These are phyloP conservation scores for Chrysanthemum makinoi DNA, from an alignment of 129 eudicot genomes.

Conservation along the genomic window DNA sequence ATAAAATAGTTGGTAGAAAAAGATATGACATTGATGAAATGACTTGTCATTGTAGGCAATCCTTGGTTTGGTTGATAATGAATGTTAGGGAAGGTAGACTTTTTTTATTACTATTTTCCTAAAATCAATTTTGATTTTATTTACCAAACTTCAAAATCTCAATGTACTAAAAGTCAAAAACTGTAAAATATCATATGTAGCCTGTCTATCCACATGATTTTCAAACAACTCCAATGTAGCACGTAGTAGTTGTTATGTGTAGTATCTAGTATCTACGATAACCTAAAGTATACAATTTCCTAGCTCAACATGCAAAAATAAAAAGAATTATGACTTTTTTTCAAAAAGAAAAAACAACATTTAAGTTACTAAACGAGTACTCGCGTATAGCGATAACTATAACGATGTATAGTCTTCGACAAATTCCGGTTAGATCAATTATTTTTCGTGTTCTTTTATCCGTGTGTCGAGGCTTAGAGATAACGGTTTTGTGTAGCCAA, in stretches of 20 bases:
- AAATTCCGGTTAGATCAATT: no score
- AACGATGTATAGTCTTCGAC: no score
- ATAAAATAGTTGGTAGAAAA: constrained; percentile 25
- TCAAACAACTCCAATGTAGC: neutral
- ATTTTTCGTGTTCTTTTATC: no score
- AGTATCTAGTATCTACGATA: no score
- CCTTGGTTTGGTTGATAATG: constrained; percentile 31
- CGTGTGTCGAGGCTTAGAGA: no score
- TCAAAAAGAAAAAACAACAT: no score
- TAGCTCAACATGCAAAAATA: no score
- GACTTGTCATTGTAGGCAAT: constrained; percentile 29
- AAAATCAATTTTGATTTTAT: constrained; percentile 2
- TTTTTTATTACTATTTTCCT: constrained; percentile 3
- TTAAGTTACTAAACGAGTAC: no score
- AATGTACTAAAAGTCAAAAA: constrained; percentile 10
- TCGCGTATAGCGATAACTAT: no score
- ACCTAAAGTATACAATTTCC: no score
- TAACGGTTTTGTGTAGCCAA: no score
- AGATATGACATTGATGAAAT: constrained; percentile 30
- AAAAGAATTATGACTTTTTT: no score
- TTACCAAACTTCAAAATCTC: neutral
- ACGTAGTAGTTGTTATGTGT: neutral
- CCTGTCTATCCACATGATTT: neutral
- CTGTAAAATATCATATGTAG: neutral
- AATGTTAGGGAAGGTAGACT: constrained; percentile 13